Percentiles rank a stretch among this genome's conserved stretches.
Conservation (phyloP, 345 rosid genomes). For the Arabidopsis thaliana region TAIR10.1 NC_003074.8:4422001-4422500, state of each 20-base stretch:
- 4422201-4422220: neutral
- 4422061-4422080: neutral
- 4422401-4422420: slow-evolving; percentile 14
- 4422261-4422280: slow-evolving; percentile 3
- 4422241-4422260: neutral
- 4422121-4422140: neutral
- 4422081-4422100: neutral
- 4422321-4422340: neutral
- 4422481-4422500: slow-evolving; percentile 16
- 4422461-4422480: neutral
- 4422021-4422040: neutral
- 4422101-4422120: too few species aligned
- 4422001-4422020: neutral
- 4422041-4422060: neutral
- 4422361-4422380: neutral
- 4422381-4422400: neutral
- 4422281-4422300: neutral
- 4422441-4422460: neutral
- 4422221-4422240: neutral
- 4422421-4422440: slow-evolving; percentile 18
- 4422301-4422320: neutral
- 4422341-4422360: neutral
- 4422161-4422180: neutral
- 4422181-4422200: neutral
- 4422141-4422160: neutral